Base-by-base conservation (phyloP, 1,284 basidiomycete genomes). In the Pseudozyma thailandica region DNA sequence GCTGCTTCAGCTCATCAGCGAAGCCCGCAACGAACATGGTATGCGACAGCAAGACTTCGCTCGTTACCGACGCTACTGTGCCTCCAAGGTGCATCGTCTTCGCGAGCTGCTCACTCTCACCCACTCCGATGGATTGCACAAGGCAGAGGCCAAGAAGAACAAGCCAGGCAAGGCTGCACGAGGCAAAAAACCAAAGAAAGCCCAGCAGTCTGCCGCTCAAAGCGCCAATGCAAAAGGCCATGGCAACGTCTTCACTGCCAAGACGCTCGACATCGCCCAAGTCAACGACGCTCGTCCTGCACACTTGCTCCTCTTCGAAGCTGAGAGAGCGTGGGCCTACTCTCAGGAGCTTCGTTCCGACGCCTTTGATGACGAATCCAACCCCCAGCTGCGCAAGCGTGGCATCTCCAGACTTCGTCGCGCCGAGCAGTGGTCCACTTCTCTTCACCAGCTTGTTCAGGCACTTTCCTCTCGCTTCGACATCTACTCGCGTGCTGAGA, bases 321-420 rank as follows among this genome's bases (percentile, higher is more conserved):
- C 92, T 6, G 94, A 97, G 84, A 89, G 94, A 46, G 91, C 92
- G n/a, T 93, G 93, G 89, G 89, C 92, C 1, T 89, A 92, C 83
- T 90, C 92, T 9, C 92, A 94, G 83, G 92, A 93, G 71, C 87
- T 94, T 38, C 86, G 87, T 52, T 83, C 87, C 3, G 84, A 87
- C 51, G 85, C 89, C 12, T 83, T 87, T 15, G 86, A 87, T 46
- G 84, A 86, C 46, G 85, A 85, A 6, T 84, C 86, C 26, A 86
- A 89, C 18, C 86, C 86, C 38, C 85, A 88, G 20, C 85, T 90
- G 46, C 88, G 90, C 41, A 90, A 91, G 71, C 90, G 88, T 59
- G 90, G 91, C 27, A 90, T 91, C 4, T 88, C 90, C 9, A 89
- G 93, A 56, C 91, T 93, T 83, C 89, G 93, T 30, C 90, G 92